A percentile compares a stretch with the other conserved stretches of the same genome.
Evolutionary conservation across 1,139 yeast species (phyloP).

Genomic region (Petasospora rhodanensis): DNA sequence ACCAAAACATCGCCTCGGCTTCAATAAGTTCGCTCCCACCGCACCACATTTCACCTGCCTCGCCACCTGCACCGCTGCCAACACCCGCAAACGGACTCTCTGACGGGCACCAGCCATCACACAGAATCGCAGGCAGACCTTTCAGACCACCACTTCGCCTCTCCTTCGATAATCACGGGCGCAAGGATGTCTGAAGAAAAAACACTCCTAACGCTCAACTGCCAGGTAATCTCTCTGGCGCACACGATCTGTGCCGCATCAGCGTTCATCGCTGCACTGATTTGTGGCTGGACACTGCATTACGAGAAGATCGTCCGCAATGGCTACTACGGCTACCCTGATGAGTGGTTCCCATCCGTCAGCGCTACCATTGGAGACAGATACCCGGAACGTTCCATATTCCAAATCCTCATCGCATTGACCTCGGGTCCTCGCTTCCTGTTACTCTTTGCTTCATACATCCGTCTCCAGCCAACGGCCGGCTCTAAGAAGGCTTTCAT

Average conservation of each 20-base stretch:
- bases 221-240: slow-evolving; percentile 58
- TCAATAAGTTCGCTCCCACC: no score
- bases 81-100: no score
- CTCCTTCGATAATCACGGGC: no score
- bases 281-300: slow-evolving; percentile 70
- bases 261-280: slow-evolving; percentile 72
- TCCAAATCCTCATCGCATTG: slow-evolving; percentile 74
- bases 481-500: slow-evolving; percentile 27
- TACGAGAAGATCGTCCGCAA: slow-evolving; percentile 84
- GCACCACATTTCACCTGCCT: no score
- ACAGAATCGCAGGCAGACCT: no score
- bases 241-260: slow-evolving; percentile 67
- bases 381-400: slow-evolving; percentile 90
- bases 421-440: slow-evolving; percentile 87
- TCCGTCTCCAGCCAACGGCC: slow-evolving; percentile 23
- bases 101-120: no score
- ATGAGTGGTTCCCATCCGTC: slow-evolving; percentile 98
- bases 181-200: no score
- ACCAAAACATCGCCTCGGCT: no score
- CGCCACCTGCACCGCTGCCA: no score
- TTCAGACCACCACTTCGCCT: no score
- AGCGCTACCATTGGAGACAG: slow-evolving; percentile 96
- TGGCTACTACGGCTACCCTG: slow-evolving; percentile 85
- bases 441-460: slow-evolving; percentile 46
- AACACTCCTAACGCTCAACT: slow-evolving; percentile 42